These are phyloP conservation scores for Selaginella moellendorffii DNA, from an alignment of 75 land plant genomes.

Conservation along the genomic window DNA sequence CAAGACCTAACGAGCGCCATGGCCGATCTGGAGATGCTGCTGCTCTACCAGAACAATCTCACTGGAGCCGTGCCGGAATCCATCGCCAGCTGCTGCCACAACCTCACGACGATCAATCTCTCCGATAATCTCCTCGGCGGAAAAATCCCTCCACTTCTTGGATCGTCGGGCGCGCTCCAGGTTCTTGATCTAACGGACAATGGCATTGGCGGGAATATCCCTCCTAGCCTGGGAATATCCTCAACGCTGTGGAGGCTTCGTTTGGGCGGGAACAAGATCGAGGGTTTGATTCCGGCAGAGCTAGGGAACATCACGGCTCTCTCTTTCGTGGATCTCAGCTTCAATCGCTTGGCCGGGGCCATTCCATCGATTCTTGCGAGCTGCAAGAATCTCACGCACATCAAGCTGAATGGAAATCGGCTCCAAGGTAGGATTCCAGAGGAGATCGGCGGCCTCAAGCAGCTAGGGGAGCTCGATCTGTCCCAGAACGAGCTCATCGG, in stretches of 20 bases:
- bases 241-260: slow-evolving; percentile 36
- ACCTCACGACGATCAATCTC: slow-evolving; percentile 26
- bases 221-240: slow-evolving; percentile 47
- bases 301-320: slow-evolving; percentile 3
- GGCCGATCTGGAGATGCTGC: slow-evolving; percentile 16
- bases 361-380: slow-evolving; percentile 19
- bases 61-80: slow-evolving; percentile 45
- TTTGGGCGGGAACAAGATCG: slow-evolving; percentile 23
- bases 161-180: slow-evolving; percentile 29
- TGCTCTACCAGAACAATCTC: slow-evolving; percentile 59
- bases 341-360: background rate
- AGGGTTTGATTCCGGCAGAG: background rate
- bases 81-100: slow-evolving; percentile 24
- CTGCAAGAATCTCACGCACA: slow-evolving; percentile 43
- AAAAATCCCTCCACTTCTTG: slow-evolving; percentile 3
- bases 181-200: slow-evolving; percentile 69
- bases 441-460: slow-evolving; percentile 39
- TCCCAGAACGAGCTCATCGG: slow-evolving; percentile 35
- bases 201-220: slow-evolving; percentile 34
- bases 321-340: slow-evolving; percentile 3
- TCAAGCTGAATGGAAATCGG: slow-evolving; percentile 46
- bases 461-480: slow-evolving; percentile 58
- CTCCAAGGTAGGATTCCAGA: slow-evolving; percentile 47
- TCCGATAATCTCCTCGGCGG: slow-evolving; percentile 5
- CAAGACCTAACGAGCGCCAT: slow-evolving; percentile 24